Evolutionary conservation across 2,329 filamentous ascomycete species (phyloP), one percentile per base, ranked within the genome.

Genomic region (Golovinomyces cichoracearum): DNA sequence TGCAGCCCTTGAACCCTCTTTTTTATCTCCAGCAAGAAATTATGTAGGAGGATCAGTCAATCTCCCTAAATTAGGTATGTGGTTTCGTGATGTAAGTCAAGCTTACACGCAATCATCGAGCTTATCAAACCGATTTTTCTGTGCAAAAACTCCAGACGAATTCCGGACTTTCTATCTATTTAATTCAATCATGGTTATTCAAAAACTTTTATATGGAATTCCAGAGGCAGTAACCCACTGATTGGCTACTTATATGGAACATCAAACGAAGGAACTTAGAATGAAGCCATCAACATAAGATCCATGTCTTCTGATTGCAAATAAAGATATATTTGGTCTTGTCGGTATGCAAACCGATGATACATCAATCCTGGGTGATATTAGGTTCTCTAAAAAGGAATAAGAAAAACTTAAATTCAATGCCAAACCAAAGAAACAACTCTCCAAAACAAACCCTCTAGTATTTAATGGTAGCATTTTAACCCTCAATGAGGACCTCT

Each of bases 211-310:
- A 48, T 40, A 48, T 40, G 33, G 33, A 25, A 21, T 48, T 21
- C 29, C 29, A 33, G 29, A 33, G 15, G 7, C 29, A 9, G 29
- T 7, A 15, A 49, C 35, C n/a, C 48, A 49, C 25, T 49, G 38
- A 40, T 49, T 19, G 37, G 41, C 21, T 10, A 49, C 48, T 9
- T 49, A 49, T 25, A 25, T 33, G 29, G 21, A 45, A 23, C 21
- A 26, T 26, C 41, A 44, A 25, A 4, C 26, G 41, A 44, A 44
- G 17, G 41, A 44, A 23, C 41, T 44, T 44, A 4, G 15, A 27
- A 44, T 44, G 41, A 13, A 44, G 26, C 41, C 41, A 3, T 44
- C 41, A 6, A 44, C 41, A 4, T 44, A 44, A 25, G 41, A 44
- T 44, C 41, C 21, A 6, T 44, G 41, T 26, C 41, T 44, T 3